Evolutionary conservation across 306 rosid species (phyloP).

Genomic region (Neltuma alba): DNA sequence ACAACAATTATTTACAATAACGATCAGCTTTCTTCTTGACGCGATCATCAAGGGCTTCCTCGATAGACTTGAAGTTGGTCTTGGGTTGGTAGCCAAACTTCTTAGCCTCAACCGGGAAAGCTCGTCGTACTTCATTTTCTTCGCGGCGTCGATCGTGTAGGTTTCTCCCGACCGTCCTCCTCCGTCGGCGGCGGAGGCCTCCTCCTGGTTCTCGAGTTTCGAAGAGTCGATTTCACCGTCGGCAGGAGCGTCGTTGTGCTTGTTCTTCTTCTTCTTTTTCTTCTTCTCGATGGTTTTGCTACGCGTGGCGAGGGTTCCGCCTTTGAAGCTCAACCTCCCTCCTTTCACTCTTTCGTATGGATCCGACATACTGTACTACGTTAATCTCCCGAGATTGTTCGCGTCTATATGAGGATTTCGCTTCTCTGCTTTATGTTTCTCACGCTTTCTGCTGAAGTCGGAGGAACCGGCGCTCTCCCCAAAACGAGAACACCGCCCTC

Average conservation of each 20-base stretch:
- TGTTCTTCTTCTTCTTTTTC: slow-evolving; percentile 60
- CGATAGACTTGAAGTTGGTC: slow-evolving; percentile 54
- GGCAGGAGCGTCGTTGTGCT: slow-evolving; percentile 30
- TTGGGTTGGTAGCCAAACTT: slow-evolving; percentile 82
- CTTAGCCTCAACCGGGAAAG: slow-evolving; percentile 93
- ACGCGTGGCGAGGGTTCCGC: slow-evolving; percentile 70
- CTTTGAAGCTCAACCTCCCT: slow-evolving; percentile 87
- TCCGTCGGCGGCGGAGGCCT: slow-evolving; percentile 4
- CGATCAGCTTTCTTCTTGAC: slow-evolving; percentile 99
- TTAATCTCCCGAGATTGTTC: background rate
- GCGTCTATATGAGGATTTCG: background rate
- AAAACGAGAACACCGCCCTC: too few species aligned
- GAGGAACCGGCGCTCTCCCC: background rate
- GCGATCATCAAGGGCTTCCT: slow-evolving; percentile 84
- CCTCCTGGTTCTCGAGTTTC: background rate
- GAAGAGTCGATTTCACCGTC: slow-evolving; percentile 14
- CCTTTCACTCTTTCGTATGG: slow-evolving; percentile 76
- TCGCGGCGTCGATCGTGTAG: slow-evolving; percentile 88
- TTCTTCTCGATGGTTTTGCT: slow-evolving; percentile 72
- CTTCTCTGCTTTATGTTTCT: background rate
- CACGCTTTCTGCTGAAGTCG: background rate
- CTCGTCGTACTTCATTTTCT: slow-evolving; percentile 91
- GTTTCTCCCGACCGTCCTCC: slow-evolving; percentile 36
- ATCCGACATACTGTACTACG: slow-evolving; percentile 57
- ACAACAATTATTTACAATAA: slow-evolving; percentile 67